Evolutionary conservation across 768 basidiomycete genomes (phyloP), one percentile per base, ranked within the genome.

Genomic region (Hemileccinum impolitum): DNA sequence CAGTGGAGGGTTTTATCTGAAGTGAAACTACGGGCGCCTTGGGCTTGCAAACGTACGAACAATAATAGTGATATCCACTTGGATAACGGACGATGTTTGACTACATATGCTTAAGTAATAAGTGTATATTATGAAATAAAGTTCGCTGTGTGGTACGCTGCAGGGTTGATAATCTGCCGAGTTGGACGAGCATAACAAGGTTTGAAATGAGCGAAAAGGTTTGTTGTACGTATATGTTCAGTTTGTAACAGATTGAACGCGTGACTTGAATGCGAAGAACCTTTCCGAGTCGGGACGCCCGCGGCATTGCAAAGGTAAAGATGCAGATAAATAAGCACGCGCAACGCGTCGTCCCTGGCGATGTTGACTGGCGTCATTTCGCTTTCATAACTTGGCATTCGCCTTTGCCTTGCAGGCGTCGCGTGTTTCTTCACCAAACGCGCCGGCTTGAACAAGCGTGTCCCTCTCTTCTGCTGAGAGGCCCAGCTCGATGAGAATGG

Each of bases 401-500:
- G 17, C 43, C 48, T 17, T 58, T 50, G 52, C 46, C 39, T 57
- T 51, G 34, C 45, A 26, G 15, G 45, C 46, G 25, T 56, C 60
- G 43, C 45, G 62, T 10, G 55, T 52, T 39, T 66, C 61, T 47
- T 69, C 62, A 13, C 74, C 75, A 44, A 84, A 64, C 10, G 75
- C 80, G 18, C 83, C 81, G 2, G 76, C 73, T 13, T 58, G 53
- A 6, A 64, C 59, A 48, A 86, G 72, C 40, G 55, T 51, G 48
- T 57, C 58, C 39, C 70, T 58, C 50, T 82, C 72, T 9, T 54
- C 56, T n/a, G 63, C 58, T n/a, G 67, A 68, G 15, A 82, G 34
- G 2, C 81, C 82, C 32, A 80, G 52, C 52, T 81, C 84, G 12
- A 43, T 52, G 23, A 87, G 69, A 31, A 87, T 68, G 34, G 77